These are phyloP conservation scores for Schoenoplectus triqueter DNA, from an alignment of 202 grass and related monocot genomes.

Conservation along the genomic window DNA sequence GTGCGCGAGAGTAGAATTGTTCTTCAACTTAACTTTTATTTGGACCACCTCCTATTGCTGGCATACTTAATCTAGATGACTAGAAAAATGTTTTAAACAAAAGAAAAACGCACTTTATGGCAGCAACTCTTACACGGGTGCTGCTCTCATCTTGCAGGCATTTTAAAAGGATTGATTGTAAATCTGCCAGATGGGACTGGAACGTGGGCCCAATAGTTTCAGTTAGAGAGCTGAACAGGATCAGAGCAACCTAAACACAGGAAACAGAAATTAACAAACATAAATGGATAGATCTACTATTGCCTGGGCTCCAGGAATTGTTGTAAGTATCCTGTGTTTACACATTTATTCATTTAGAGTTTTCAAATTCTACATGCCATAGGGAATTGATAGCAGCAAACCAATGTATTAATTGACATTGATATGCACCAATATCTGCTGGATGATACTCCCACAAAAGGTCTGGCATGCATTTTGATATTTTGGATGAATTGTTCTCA, in stretches of 20 bases:
- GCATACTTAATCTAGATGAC: not conserved
- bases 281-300: not conserved
- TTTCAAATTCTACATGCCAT: not conserved
- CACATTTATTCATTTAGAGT: not conserved
- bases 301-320: not conserved
- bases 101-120: conserved; percentile 70
- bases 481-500: not conserved
- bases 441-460: not conserved
- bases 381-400: not conserved
- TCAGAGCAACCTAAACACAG: conserved; percentile 83
- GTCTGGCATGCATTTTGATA: not conserved
- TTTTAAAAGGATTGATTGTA: conserved; percentile 90
- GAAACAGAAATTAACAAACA: conserved; percentile 1
- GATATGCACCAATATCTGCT: not conserved
- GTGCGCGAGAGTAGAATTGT: not conserved
- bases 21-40: not conserved
- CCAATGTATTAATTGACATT: not conserved
- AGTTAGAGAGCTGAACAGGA: conserved; percentile 98
- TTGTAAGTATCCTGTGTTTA: not conserved
- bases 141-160: conserved; percentile 82
- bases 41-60: not conserved
- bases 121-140: conserved; percentile 88
- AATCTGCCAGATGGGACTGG: conserved; percentile 77
- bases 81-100: conserved; percentile 12
- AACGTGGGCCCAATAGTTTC: conserved; percentile 95